Evolutionary conservation across 495 filamentous ascomycete genomes (phyloP).

Genomic region (Bryoglossum gracile): DNA sequence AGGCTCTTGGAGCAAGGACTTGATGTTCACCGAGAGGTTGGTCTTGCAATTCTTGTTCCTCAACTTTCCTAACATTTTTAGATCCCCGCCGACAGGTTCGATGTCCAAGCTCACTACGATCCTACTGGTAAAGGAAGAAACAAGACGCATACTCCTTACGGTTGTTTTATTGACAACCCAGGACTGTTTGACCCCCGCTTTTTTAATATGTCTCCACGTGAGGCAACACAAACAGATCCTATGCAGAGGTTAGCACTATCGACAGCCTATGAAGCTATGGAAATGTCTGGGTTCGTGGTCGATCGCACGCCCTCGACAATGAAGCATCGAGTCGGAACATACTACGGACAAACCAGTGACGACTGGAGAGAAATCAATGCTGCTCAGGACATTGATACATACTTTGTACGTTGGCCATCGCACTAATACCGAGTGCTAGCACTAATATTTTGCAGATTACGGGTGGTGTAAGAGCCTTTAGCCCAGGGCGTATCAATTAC

Average conservation of each 20-base stretch:
- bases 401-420: conserved; percentile 81
- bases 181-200: conserved; percentile 71
- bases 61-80: background rate
- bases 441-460: conserved; percentile 85
- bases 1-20: conserved; percentile 5
- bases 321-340: conserved; percentile 40
- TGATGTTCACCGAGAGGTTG: conserved; percentile 23
- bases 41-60: background rate
- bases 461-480: conserved; percentile 79
- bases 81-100: conserved; percentile 24
- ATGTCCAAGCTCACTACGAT: conserved; percentile 33
- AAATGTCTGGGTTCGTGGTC: conserved; percentile 80
- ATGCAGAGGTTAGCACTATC: conserved; percentile 78
- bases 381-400: conserved; percentile 83
- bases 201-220: conserved; percentile 95
- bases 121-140: conserved; percentile 62
- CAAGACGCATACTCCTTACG: conserved; percentile 54
- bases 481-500: conserved; percentile 49
- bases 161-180: conserved; percentile 43
- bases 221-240: conserved; percentile 83
- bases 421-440: conserved; percentile 77
- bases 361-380: conserved; percentile 69
- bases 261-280: conserved; percentile 85
- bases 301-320: conserved; percentile 63
- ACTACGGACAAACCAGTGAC: conserved; percentile 30